phyloP scores from a whole-genome alignment of 2,329 filamentous ascomycete species.

The Aspergillus ruber region DNA sequence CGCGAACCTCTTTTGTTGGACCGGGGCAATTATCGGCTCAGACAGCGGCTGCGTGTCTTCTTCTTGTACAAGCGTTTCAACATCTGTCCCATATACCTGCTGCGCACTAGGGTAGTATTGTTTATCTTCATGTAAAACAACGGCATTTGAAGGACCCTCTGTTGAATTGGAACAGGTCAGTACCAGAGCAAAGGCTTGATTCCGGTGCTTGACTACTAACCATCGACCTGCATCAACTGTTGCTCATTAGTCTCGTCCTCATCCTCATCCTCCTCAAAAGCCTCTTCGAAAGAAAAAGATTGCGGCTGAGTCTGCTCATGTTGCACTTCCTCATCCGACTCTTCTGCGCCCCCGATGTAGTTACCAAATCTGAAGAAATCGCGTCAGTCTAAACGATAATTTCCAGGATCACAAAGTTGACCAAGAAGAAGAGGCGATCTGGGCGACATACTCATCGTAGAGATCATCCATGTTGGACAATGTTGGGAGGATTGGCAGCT shows the following conservation, averaged over 20 bases:
- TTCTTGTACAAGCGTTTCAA: conserved; percentile 93
- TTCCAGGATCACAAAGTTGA: background rate
- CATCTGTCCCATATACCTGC: conserved; percentile 88
- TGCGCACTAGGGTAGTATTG: conserved; percentile 98
- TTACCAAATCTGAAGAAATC: conserved; percentile 71
- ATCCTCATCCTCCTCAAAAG: conserved; percentile 56
- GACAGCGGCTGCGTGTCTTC: conserved; percentile 91
- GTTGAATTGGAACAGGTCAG: conserved; percentile 40
- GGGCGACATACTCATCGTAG: conserved; percentile 74
- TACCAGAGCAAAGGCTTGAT: conserved; percentile 1
- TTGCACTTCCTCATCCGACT: conserved; percentile 78
- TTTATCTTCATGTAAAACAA: conserved; percentile 98
- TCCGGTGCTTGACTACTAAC: conserved; percentile 36
- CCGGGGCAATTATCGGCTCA: conserved; percentile 86
- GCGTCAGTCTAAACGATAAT: conserved; percentile 16
- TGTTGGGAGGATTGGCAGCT: background rate
- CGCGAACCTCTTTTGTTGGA: conserved; percentile 93
- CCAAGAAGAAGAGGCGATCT: background rate
- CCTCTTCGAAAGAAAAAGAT: conserved; percentile 71
- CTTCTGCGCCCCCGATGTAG: conserved; percentile 90
- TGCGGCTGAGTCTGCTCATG: conserved; percentile 69
- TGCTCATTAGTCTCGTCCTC: conserved; percentile 62
- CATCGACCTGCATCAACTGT: conserved; percentile 90
- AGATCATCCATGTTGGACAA: conserved; percentile 69
- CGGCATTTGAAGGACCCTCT: conserved; percentile 86